Base-by-base conservation (phyloP, 2,329 filamentous ascomycete species). In the Penicillium polonicum region DNA sequence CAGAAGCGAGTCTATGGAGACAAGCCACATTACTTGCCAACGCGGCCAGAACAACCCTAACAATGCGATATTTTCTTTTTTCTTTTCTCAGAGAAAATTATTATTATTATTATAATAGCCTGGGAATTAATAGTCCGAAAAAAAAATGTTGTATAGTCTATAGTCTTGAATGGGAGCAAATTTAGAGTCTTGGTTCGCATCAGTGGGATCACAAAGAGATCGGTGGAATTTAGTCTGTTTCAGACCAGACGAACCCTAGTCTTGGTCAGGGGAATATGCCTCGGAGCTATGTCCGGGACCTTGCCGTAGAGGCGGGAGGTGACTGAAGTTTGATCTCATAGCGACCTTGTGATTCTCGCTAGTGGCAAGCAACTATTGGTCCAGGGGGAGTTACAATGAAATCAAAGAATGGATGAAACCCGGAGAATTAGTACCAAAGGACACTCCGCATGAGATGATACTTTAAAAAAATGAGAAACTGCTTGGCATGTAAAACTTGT, bases 261-360 rank as follows among this genome's bases (percentile, higher is more conserved):
- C 21, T 48, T 8, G 29, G 17, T 43, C 36, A 41, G 5, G n/a
- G 3, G 17, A 21, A 44, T 27, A 27, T 17, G 25, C 23, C 29
- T 29, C 53, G 53, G 53, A 52, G 45, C 3, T 33, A 43, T 51
- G 23, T 7, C 53, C 53, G 46, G n/a, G 23, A 19, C 21, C 6
- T 36, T 29, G 17, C 21, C 21, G 17, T 21, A 35, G 29, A 50
- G 33, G 35, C 42, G 35, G 54, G 17, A 44, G 42, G 42, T 48
- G 53, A 53, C 35, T 41, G 15, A 46, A 29, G 29, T 53, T 21
- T 57, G 55, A 57, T 57, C n/a, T 57, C 55, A 48, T 53, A 12
- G 45, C 19, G 36, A 50, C 13, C 21, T 35, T 29, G 49, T 15
- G 4, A 35, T 27, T 36, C 4, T 36, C 29, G 21, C 15, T 6